phyloP scores from a whole-genome alignment of 495 filamentous ascomycete species.

The Penicillium diatomitis region DNA sequence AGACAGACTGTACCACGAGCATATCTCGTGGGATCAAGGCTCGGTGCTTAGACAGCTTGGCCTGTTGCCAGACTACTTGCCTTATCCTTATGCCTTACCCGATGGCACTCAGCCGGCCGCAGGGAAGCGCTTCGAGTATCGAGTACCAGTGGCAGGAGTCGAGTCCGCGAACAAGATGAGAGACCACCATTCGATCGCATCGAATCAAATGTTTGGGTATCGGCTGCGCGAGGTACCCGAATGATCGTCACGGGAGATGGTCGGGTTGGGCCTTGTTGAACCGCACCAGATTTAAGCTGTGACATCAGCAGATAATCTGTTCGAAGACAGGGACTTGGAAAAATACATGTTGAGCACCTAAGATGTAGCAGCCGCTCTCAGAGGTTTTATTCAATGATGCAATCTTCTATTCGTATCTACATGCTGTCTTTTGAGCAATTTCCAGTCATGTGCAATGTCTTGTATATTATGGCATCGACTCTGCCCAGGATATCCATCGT shows the following conservation, averaged over 20 bases:
- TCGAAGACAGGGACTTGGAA: too few relatives aligned
- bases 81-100: conserved; percentile 45
- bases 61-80: conserved; percentile 38
- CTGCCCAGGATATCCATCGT: conserved; percentile 79
- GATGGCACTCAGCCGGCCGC: conserved; percentile 21
- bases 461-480: conserved; percentile 19
- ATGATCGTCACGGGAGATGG: background rate
- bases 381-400: too few relatives aligned
- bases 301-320: too few relatives aligned
- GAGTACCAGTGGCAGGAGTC: conserved; percentile 55
- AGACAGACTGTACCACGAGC: conserved; percentile 63
- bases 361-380: too few relatives aligned
- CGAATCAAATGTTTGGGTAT: conserved; percentile 54
- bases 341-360: too few relatives aligned
- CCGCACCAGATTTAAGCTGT: too few relatives aligned
- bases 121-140: conserved; percentile 46
- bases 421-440: background rate
- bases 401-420: too few relatives aligned
- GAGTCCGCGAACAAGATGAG: conserved; percentile 55
- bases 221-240: background rate
- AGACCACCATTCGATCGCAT: conserved; percentile 46
- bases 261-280: too few relatives aligned
- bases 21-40: conserved; percentile 75
- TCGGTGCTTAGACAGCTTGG: conserved; percentile 62
- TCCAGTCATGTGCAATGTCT: background rate